Conservation (phyloP, 352 stramenopile species). For the Thalassiosira sp. region DNA sequence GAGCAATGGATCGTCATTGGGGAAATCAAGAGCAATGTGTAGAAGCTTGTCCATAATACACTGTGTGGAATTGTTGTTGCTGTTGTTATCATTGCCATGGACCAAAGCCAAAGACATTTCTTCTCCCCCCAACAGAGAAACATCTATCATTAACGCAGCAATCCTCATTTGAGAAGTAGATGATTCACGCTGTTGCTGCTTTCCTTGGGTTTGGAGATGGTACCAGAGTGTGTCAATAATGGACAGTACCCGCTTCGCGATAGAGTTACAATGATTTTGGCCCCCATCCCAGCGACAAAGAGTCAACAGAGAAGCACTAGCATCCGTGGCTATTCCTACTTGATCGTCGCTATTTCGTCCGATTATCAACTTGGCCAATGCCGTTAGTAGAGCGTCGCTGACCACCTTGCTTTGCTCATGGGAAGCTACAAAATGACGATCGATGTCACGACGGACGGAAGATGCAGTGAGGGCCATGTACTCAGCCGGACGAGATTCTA, state of each 20-base stretch:
- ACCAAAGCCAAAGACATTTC: constrained; percentile 19
- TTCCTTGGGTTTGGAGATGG: constrained; percentile 24
- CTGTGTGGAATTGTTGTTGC: not conserved
- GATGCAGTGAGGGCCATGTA: constrained; percentile 31
- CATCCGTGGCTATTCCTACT: constrained; percentile 38
- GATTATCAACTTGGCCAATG: constrained; percentile 35
- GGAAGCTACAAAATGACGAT: constrained; percentile 9
- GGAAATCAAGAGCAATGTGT: constrained; percentile 26
- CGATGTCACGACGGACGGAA: constrained; percentile 21
- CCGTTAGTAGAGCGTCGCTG: constrained; percentile 31
- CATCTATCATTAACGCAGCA: constrained; percentile 49
- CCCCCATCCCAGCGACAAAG: constrained; percentile 31
- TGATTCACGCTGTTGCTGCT: constrained; percentile 15
- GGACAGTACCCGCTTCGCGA: constrained; percentile 15
- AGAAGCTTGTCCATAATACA: constrained; percentile 40
- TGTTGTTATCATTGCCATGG: not conserved
- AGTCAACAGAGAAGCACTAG: constrained; percentile 17
- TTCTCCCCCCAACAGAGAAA: constrained; percentile 38
- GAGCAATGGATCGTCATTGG: constrained; percentile 39
- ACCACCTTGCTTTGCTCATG: not conserved
- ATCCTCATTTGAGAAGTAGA: constrained; percentile 34
- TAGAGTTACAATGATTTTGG: not conserved
- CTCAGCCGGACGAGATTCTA: constrained; percentile 16
- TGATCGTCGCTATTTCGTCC: constrained; percentile 30
- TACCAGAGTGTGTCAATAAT: constrained; percentile 26